Evolutionary conservation across 352 stramenopile species (phyloP), one percentile per base, ranked within the genome.

Genomic region (Thalassiosira livingstoniorum): DNA sequence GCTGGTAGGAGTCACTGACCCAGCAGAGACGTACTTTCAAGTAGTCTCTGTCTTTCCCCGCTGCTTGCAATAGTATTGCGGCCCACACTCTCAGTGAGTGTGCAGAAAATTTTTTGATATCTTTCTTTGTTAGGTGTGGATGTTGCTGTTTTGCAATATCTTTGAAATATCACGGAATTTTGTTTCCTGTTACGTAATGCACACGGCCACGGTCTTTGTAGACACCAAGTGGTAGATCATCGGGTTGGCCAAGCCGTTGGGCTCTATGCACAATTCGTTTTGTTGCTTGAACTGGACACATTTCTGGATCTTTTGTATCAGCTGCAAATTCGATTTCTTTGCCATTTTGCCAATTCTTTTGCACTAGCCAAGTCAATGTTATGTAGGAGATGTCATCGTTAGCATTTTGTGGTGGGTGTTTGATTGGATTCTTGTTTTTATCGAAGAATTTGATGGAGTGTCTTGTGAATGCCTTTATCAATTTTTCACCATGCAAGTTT

Each of bases 11-110:
- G n/a, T 83, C 47, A 42, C 75, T 75, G 0, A 72, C 23, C 75
- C 75, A 83, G n/a, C 64, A 45, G 0, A 85, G 23, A 1, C 70
- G 1, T 35, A 65, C 32, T 53, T 80, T 75, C 42, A 80, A 77
- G 31, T 58, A 80, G 21, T 29, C 7, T 11, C n/a, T 25, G n/a
- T 37, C 31, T 37, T 69, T 73, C 1, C 78, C 70, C 0, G 69
- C 62, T 63, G 80, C 43, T 32, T 66, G 0, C 0, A 85, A 45
- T 0, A 85, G 34, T 4, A 74, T 37, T 23, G n/a, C 47, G 11
- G 78, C 78, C 47, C 31, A 75, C 10, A 85, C 78, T 37, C 64
- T 42, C 2, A 77, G 13, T 3, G 68, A 77, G n/a, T 77, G 72
- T 7, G 25, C 32, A 1, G 72, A 80, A 23, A 61, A 67, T 10